Evolutionary conservation across 805 yeast genomes (phyloP), one percentile per base, ranked within the genome.

Genomic region (Debaryomyces tyrocola): DNA sequence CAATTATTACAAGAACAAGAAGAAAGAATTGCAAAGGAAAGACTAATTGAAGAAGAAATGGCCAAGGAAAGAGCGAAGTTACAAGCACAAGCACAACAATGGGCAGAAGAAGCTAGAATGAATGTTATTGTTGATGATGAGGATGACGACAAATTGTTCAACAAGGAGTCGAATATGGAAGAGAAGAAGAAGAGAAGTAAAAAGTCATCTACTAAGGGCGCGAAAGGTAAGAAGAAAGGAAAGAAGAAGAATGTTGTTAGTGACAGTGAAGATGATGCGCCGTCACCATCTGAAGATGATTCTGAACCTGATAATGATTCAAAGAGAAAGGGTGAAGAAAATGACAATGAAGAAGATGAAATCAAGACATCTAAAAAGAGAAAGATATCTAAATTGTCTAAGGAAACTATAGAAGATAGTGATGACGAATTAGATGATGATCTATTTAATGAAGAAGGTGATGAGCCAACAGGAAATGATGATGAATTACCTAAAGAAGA

Each of bases 11-110:
- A 60, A 44, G 64, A 59, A 40, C 77, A 73, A 48, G 75, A 72
- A 51, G 71, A 69, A 47, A 65, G 68, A 50, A 41, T 56, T 21
- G 78, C 75, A 40, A 73, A 65, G 36, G 76, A 70, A 49, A 78
- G 73, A 52, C 72, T 70, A 41, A 71, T 62, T 52, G 79, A 77
- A 49, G 78, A 73, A 49, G 74, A 72, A 45, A 53, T 70, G 49
- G 67, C 70, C 14, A 63, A 62, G 54, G 84, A 80, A 54, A 60
- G 77, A 55, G 77, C 71, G 43, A 64, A 67, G 43, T 70, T 72
- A 54, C 73, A 76, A 49, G 85, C 76, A 44, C 83, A 77, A 55
- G 81, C 80, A 36, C 73, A 63, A 65, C 70, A 69, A 53, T 73
- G 78, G 78, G 74, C 73, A 5, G 74, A 68, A 64, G 79, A 67